Conservation (phyloP, 2,329 filamentous ascomycete species). For the Aspergillus eucalypticola region DNA sequence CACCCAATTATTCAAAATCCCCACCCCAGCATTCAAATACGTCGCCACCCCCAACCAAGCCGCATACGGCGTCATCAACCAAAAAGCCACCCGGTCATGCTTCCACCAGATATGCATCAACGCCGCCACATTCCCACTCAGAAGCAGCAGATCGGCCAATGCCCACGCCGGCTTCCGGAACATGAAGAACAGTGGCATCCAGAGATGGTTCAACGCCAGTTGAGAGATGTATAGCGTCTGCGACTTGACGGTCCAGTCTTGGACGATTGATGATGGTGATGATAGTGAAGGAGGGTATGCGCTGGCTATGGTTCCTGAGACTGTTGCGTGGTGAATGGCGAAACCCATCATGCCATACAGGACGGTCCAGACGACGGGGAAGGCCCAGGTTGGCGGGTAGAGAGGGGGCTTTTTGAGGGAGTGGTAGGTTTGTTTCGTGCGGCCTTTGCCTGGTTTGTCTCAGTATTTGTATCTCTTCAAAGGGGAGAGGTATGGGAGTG, state of each 20-base stretch:
- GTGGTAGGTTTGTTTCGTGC: constrained; percentile 39
- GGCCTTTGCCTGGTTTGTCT: constrained; percentile 21
- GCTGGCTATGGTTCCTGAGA: constrained; percentile 60
- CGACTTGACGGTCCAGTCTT: constrained; percentile 63
- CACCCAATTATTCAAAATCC: constrained; percentile 68
- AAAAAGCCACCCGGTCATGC: constrained; percentile 71
- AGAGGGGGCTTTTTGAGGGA: constrained; percentile 51
- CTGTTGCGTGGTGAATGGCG: constrained; percentile 76
- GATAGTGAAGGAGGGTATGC: constrained; percentile 35
- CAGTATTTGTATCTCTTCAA: no score
- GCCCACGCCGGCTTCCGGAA: constrained; percentile 71
- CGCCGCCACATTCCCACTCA: constrained; percentile 72
- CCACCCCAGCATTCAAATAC: constrained; percentile 73
- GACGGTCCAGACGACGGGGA: constrained; percentile 60
- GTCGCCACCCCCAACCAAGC: constrained; percentile 86
- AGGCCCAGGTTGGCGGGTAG: constrained; percentile 58
- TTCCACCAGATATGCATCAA: constrained; percentile 74
- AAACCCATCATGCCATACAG: constrained; percentile 79
- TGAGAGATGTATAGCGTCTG: constrained; percentile 84
- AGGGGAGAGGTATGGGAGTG: no score
- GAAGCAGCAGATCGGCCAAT: constrained; percentile 70
- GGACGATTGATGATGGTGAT: constrained; percentile 40
- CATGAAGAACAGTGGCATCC: constrained; percentile 94
- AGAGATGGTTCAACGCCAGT: constrained; percentile 79
- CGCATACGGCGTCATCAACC: constrained; percentile 76